phyloP scores from a whole-genome alignment of 148 eudicot genomes.

The Polygonum aviculare region DNA sequence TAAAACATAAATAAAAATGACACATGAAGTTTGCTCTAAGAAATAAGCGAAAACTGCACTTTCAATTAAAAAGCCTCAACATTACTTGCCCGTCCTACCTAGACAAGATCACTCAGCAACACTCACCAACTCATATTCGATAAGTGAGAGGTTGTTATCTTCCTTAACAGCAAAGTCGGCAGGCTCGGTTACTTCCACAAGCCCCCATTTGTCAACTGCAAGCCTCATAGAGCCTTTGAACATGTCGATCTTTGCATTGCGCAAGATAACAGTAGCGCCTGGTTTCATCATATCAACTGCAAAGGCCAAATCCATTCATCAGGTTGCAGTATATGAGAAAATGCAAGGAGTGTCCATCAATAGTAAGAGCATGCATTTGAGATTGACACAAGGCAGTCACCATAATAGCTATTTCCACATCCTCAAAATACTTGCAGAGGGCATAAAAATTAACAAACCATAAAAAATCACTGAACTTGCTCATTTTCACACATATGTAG shows the following conservation, averaged over 20 bases:
- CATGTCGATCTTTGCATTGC: constrained; percentile 33
- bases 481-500: no score
- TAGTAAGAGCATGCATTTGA: background rate
- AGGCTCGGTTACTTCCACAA: constrained; percentile 21
- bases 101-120: constrained; percentile 15
- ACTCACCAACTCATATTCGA: constrained; percentile 31
- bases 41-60: background rate
- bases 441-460: background rate
- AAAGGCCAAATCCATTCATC: background rate
- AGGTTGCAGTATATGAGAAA: background rate
- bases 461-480: no score
- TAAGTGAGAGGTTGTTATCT: constrained; percentile 27
- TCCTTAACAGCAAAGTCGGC: constrained; percentile 20
- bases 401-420: background rate
- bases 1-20: background rate
- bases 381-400: no score
- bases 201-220: constrained; percentile 31
- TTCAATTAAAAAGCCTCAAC: background rate
- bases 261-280: constrained; percentile 18
- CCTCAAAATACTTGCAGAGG: background rate
- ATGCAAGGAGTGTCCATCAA: background rate
- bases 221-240: constrained; percentile 31
- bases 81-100: background rate
- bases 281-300: constrained; percentile 31
- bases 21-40: background rate